phyloP scores from a whole-genome alignment of 371 early-diverging fungal species.

The Lichtheimia hyalospora region DNA sequence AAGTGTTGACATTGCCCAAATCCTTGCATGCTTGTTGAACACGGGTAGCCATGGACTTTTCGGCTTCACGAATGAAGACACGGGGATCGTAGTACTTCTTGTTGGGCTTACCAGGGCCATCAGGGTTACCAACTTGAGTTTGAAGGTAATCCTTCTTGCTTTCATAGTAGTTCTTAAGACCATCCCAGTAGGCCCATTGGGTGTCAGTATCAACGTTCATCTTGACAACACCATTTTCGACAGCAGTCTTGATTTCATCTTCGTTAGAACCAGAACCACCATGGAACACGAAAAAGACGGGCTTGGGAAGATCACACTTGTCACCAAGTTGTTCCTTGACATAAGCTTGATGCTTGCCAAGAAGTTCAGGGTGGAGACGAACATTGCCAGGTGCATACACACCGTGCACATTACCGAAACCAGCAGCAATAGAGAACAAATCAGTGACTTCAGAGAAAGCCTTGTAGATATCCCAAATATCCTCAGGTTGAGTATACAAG shows the following conservation, averaged over 20 bases:
- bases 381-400: constrained; percentile 94
- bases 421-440: constrained; percentile 89
- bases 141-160: constrained; percentile 76
- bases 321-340: constrained; percentile 66
- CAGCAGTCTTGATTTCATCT: constrained; percentile 81
- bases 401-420: constrained; percentile 89
- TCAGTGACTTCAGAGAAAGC: constrained; percentile 74
- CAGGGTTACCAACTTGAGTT: constrained; percentile 90
- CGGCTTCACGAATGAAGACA: constrained; percentile 51
- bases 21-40: constrained; percentile 79
- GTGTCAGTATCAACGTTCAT: constrained; percentile 90
- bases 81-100: constrained; percentile 95
- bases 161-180: constrained; percentile 71
- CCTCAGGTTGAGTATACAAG: constrained; percentile 90
- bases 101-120: constrained; percentile 87
- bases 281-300: constrained; percentile 92
- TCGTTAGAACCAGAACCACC: constrained; percentile 88
- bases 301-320: constrained; percentile 56
- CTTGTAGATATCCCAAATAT: constrained; percentile 87
- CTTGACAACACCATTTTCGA: constrained; percentile 84
- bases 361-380: constrained; percentile 83
- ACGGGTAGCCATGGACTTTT: constrained; percentile 81
- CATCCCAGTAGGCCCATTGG: constrained; percentile 83
- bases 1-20: constrained; percentile 70
- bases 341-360: constrained; percentile 83